Evolutionary conservation across 2,329 filamentous ascomycete species (phyloP), one percentile per base, ranked within the genome.

Genomic region (Penicillium sp.): DNA sequence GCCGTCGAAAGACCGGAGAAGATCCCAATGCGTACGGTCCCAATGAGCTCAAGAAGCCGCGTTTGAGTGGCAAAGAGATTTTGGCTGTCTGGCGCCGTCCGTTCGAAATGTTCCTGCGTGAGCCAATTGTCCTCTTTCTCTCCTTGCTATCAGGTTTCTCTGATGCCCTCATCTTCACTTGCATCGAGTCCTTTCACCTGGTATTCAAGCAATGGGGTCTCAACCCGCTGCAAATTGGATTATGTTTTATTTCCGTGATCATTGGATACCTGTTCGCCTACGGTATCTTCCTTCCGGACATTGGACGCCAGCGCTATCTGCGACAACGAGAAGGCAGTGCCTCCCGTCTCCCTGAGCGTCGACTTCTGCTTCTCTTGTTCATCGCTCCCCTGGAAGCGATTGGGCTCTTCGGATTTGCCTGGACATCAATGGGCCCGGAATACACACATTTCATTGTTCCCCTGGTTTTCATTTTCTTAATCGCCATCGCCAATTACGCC

Each of bases 101-200:
- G 0, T 85, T 84, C 64, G 72, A 73, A 55, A 83, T 85, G 77
- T 80, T 85, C 53, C 43, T 82, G 17, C 82, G 75, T 1, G 82
- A 86, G 64, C 82, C 82, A 4, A 86, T 86, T 35, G 82, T 85
- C 7, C 65, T 82, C 8, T 75, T 73, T 12, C 65, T 85, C 8
- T 85, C 82, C 1, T 72, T 85, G 0, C 75, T 85, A 4, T 80
- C 75, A 6, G 82, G 82, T 17, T 85, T 85, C 68, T 77, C 74
- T 13, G 82, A 85, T 44, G 80, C 80, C 9, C 73, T 86, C 17
- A 77, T 80, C 51, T 80, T 80, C 61, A 77, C 74, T 56, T 78
- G 78, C 57, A 67, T 80, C 22, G 72, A 80, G 48, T 73, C 71
- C 0, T 80, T 78, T 42, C 56, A 64, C 1, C 65, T 73, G 0